These are phyloP conservation scores for Xylaria hypoxylon DNA, from an alignment of 2,329 filamentous ascomycete genomes.

Conservation along the genomic window DNA sequence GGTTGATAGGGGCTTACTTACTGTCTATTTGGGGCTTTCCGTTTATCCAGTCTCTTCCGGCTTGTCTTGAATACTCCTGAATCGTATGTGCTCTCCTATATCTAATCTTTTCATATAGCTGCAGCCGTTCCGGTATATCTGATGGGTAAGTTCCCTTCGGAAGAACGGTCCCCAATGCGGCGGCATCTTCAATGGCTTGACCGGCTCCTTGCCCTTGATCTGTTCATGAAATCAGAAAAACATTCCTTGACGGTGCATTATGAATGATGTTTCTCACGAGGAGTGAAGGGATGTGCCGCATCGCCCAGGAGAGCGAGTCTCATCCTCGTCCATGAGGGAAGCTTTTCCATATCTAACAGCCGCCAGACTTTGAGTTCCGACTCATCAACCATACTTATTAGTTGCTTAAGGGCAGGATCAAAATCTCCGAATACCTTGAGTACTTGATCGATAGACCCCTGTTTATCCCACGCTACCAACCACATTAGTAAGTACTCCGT, in stretches of 20 bases:
- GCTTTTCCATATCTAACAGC: slow-evolving; percentile 70
- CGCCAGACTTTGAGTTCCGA: slow-evolving; percentile 66
- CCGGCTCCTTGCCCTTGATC: slow-evolving; percentile 57
- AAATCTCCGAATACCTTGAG: slow-evolving; percentile 58
- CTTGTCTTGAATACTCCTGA: slow-evolving; percentile 67
- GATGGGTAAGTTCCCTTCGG: slow-evolving; percentile 56
- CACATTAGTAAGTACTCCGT: not conserved
- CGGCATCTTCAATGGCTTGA: slow-evolving; percentile 75
- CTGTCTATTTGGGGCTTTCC: slow-evolving; percentile 55
- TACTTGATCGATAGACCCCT: slow-evolving; percentile 53
- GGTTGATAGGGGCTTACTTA: slow-evolving; percentile 46
- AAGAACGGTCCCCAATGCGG: slow-evolving; percentile 67
- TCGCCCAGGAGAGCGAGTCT: slow-evolving; percentile 71
- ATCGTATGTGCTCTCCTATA: slow-evolving; percentile 67
- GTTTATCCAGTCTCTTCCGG: slow-evolving; percentile 60
- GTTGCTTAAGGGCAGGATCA: slow-evolving; percentile 53
- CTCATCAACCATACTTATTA: slow-evolving; percentile 59
- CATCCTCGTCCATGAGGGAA: slow-evolving; percentile 66
- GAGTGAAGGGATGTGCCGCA: slow-evolving; percentile 75
- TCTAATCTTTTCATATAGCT: slow-evolving; percentile 69
- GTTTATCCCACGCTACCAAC: slow-evolving; percentile 55
- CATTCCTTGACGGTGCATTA: not conserved
- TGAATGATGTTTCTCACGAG: slow-evolving; percentile 56
- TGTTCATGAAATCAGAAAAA: slow-evolving; percentile 17
- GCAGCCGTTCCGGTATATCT: slow-evolving; percentile 66